phyloP scores from a whole-genome alignment of 1,284 basidiomycete species.

The Sanghuangporus baumii region DNA sequence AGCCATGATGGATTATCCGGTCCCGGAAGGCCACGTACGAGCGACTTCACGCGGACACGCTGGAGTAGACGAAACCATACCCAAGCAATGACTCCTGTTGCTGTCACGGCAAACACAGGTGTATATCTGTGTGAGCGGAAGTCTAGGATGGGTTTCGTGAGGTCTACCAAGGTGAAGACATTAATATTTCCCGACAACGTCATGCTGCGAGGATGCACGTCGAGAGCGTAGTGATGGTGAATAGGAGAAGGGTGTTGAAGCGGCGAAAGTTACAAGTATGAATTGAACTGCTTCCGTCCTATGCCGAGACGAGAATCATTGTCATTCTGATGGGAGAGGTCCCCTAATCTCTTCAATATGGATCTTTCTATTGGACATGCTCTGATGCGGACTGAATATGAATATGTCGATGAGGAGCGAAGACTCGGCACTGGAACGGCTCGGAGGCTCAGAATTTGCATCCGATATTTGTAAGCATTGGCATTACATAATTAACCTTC shows the following conservation, averaged over 20 bases:
- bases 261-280: neutral
- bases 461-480: no score
- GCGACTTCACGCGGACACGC: constrained; percentile 12
- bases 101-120: neutral
- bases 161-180: neutral
- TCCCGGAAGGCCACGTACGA: constrained; percentile 12
- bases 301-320: neutral
- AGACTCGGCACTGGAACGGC: no score
- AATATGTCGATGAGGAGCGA: no score
- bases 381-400: no score
- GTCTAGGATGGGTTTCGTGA: neutral
- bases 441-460: no score
- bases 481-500: no score
- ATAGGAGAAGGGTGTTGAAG: neutral
- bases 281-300: neutral
- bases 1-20: constrained; percentile 13
- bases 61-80: neutral
- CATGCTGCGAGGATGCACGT: neutral
- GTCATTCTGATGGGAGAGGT: neutral
- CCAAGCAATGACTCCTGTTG: neutral
- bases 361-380: neutral
- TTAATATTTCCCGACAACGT: neutral
- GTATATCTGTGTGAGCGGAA: neutral
- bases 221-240: neutral
- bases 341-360: neutral